phyloP scores from a whole-genome alignment of 176 grass and related monocot species.

The Aechmea fasciata region DNA sequence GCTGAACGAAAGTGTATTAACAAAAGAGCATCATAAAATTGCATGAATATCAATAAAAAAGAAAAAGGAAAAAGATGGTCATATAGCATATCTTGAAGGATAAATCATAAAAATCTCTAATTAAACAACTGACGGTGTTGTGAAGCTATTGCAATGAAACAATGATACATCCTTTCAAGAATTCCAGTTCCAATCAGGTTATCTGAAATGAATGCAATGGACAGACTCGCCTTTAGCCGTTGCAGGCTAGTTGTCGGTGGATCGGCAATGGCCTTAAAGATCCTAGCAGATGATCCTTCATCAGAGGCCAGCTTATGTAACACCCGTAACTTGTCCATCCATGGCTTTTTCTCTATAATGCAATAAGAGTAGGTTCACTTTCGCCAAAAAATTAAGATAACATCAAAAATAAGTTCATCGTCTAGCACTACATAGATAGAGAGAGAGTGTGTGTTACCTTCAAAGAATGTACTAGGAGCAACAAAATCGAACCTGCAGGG shows the following conservation, averaged over 20 bases:
- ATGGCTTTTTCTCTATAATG: constrained; percentile 52
- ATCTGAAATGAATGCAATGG: not conserved
- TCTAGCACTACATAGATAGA: not conserved
- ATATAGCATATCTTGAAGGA: no score
- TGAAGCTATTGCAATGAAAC: no score
- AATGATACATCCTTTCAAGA: no score
- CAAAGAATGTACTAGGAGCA: constrained; percentile 78
- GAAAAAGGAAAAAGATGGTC: no score
- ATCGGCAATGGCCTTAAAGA: constrained; percentile 93
- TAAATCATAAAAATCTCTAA: not conserved
- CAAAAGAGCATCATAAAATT: not conserved
- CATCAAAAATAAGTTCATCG: not conserved
- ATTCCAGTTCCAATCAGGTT: no score
- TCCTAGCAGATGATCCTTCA: constrained; percentile 58
- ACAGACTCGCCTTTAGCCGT: constrained; percentile 58
- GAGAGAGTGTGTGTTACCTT: constrained; percentile 31
- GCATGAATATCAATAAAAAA: not conserved
- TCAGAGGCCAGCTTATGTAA: constrained; percentile 59
- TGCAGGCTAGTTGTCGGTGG: constrained; percentile 96
- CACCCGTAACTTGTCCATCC: constrained; percentile 87
- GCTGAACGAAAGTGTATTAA: not conserved
- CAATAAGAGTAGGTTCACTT: not conserved
- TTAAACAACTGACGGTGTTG: not conserved
- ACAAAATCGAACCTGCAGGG: constrained; percentile 80
- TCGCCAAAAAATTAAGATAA: no score